Conservation (phyloP, 2,329 filamentous ascomycete genomes). For the Pseudopyricularia cyperi region DNA sequence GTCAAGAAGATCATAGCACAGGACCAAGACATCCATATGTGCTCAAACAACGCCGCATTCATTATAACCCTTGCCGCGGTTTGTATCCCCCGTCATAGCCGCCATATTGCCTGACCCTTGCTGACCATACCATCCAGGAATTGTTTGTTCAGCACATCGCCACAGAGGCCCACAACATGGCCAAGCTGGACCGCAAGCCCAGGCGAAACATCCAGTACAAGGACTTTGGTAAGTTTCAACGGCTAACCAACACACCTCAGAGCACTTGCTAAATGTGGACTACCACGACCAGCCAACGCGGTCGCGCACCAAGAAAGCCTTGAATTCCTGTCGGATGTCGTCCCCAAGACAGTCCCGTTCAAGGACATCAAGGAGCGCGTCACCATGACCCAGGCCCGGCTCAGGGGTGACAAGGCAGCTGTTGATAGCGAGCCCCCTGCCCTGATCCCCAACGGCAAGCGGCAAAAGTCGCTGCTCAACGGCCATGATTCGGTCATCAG, state of each 20-base stretch:
- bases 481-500: constrained; percentile 9
- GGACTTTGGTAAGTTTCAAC: constrained; percentile 55
- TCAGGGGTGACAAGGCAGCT: constrained; percentile 28
- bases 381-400: constrained; percentile 32
- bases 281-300: constrained; percentile 50
- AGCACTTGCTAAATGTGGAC: not conserved
- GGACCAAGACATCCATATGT: constrained; percentile 74
- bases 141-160: constrained; percentile 92
- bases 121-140: constrained; percentile 44
- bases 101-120: not conserved
- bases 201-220: constrained; percentile 91
- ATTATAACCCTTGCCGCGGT: constrained; percentile 84
- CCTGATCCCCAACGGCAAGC: constrained; percentile 20
- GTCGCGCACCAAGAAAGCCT: constrained; percentile 84
- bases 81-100: not conserved
- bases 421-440: constrained; percentile 9
- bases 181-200: constrained; percentile 84
- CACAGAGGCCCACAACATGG: constrained; percentile 72
- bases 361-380: constrained; percentile 61
- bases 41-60: constrained; percentile 89
- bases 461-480: constrained; percentile 18
- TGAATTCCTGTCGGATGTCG: constrained; percentile 84
- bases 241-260: not conserved
- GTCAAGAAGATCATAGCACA: constrained; percentile 91
- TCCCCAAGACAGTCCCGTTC: constrained; percentile 74